Evolutionary conservation across 2,329 filamentous ascomycete species (phyloP), one percentile per base, ranked within the genome.

Genomic region (Ophiostoma sp.): DNA sequence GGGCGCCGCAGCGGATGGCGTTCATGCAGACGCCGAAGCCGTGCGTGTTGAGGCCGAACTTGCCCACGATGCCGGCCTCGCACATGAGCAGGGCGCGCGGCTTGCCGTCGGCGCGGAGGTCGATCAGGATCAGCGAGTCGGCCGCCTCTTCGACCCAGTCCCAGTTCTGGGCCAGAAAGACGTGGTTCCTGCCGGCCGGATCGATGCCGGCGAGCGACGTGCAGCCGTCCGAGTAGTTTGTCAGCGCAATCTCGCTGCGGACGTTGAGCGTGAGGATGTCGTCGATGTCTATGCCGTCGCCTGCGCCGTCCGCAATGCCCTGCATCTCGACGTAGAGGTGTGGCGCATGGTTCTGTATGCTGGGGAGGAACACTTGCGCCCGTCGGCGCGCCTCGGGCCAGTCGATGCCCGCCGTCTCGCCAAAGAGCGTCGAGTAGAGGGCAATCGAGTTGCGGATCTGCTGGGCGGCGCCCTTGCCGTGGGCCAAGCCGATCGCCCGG

Each of bases 241-340:
- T 68, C 42, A 68, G 67, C 5, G 67, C 67, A 55, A 68, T 68
- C 45, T 68, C 67, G 55, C 67, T 68, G 52, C 67, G 67, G 52
- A 68, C 67, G 67, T 87, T 87, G 41, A 68, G 67, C 6, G 67
- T 63, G 11, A 87, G 75, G 1, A 84, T 83, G 2, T 87, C 74
- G n/a, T 87, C 80, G 63, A 85, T 82, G 2, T 83, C 73, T 1
- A 86, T 71, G 0, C 77, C 72, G 11, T 79, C 74, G 0, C 73
- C 75, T 0, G 83, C 79, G 2, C 85, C 85, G 0, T 82, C 78
- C 0, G 85, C 84, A 60, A 87, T 79, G 11, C 83, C 87, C 67
- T 76, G 74, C 72, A 83, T 81, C 71, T 84, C 82, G 11, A 75
- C 74, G 16, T 4, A 69, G 44, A 16, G 52, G 47, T 11, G 38